A percentile compares a stretch with the other conserved stretches of the same genome.
Conservation (phyloP, 768 basidiomycete species). For the Neoboletus magnificus region DNA sequence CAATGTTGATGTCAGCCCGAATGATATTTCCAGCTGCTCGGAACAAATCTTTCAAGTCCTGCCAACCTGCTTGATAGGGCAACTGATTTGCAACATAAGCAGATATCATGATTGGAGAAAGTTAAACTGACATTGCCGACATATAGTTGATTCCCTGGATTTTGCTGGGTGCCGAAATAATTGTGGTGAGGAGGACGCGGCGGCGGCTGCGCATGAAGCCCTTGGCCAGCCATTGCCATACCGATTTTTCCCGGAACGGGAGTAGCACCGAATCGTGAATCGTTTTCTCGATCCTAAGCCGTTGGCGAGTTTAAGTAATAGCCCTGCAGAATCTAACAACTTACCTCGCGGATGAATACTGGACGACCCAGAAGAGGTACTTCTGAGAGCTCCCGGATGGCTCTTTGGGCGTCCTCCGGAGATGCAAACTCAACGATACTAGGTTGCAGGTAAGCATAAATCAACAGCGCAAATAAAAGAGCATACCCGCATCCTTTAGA, state of each 20-base stretch:
- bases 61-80: slow-evolving; percentile 98
- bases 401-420: slow-evolving; percentile 84
- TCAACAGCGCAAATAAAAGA: neutral
- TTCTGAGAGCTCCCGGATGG: slow-evolving; percentile 89
- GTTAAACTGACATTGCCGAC: slow-evolving; percentile 73
- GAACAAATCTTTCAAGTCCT: slow-evolving; percentile 97
- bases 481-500: slow-evolving; percentile 99
- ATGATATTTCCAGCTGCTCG: slow-evolving; percentile 93
- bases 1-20: slow-evolving; percentile 93
- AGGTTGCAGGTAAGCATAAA: slow-evolving; percentile 11
- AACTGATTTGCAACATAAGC: slow-evolving; percentile 48
- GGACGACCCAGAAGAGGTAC: slow-evolving; percentile 87
- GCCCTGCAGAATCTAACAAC: slow-evolving; percentile 1
- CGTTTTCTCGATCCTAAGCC: slow-evolving; percentile 88
- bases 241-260: slow-evolving; percentile 96
- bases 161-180: slow-evolving; percentile 51
- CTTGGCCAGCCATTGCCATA: slow-evolving; percentile 93
- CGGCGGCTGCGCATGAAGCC: slow-evolving; percentile 72
- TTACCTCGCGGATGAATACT: slow-evolving; percentile 94
- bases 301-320: neutral
- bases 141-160: slow-evolving; percentile 88
- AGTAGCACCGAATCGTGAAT: slow-evolving; percentile 92
- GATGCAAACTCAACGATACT: slow-evolving; percentile 96
- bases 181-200: slow-evolving; percentile 83
- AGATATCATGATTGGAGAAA: neutral